These are phyloP conservation scores for Triglochin maritima DNA, from an alignment of 106 monocot genomes.

Conservation along the genomic window DNA sequence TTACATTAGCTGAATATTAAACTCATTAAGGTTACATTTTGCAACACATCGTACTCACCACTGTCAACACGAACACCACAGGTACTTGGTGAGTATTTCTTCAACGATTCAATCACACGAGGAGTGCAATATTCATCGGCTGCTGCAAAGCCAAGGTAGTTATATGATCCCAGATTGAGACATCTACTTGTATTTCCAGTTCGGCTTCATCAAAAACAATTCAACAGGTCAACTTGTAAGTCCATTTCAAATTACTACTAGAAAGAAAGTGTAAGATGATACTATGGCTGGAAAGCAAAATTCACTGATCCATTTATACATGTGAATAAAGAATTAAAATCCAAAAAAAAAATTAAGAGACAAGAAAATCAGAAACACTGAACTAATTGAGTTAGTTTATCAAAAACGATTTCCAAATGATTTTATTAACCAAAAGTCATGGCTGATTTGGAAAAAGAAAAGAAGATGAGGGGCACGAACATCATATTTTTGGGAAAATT, in stretches of 20 bases:
- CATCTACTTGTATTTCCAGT: constrained; percentile 3
- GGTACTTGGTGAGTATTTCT: constrained; percentile 84
- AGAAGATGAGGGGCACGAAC: no score
- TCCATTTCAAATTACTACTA: not conserved
- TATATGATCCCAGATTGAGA: constrained; percentile 20
- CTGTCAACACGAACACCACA: constrained; percentile 88
- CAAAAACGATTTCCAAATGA: no score
- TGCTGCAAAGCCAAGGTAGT: constrained; percentile 28
- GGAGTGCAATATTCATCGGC: constrained; percentile 96
- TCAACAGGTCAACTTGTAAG: not conserved
- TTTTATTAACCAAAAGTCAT: no score
- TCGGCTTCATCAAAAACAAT: constrained; percentile 2
- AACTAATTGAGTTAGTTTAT: no score
- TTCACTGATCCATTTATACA: no score
- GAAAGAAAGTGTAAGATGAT: not conserved
- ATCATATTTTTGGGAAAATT: no score
- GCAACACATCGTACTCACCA: constrained; percentile 32
- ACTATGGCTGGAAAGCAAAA: not conserved
- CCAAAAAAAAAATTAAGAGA: no score
- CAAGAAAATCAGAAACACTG: no score
- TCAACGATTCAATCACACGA: constrained; percentile 70
- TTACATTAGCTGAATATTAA: not conserved
- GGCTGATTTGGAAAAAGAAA: no score
- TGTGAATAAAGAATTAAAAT: no score
- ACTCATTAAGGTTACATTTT: constrained; percentile 9